Percentiles rank a stretch among this genome's conserved stretches.
phyloP scores from a whole-genome alignment of 495 filamentous ascomycete genomes.

The Lophiotrema nucula region DNA sequence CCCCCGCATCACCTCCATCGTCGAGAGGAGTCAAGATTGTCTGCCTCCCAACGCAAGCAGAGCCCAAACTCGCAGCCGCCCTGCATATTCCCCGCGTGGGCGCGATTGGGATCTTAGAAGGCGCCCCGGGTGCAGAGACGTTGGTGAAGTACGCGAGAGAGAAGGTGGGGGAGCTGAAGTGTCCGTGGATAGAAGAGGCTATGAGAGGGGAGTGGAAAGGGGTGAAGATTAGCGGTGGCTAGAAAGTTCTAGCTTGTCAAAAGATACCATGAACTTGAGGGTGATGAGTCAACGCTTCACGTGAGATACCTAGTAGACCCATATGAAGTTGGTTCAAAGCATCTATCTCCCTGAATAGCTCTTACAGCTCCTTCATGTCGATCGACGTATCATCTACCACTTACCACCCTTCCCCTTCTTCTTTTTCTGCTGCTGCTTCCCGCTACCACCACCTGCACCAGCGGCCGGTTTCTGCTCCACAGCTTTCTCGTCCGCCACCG shows the following conservation, averaged over 20 bases:
- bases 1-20: too few species aligned
- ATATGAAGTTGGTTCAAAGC: too few species aligned
- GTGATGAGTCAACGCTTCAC: too few species aligned
- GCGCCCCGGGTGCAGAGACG: conserved; percentile 48
- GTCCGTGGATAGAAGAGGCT: conserved; percentile 41
- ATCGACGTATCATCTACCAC: too few species aligned
- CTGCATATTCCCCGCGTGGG: conserved; percentile 59
- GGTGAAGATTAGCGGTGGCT: conserved; percentile 11
- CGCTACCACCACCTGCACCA: conserved; percentile 13
- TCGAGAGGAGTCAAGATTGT: too few species aligned
- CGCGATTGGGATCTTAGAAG: conserved; percentile 54
- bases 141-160: conserved; percentile 52
- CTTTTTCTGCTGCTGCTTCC: conserved; percentile 28
- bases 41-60: conserved; percentile 54
- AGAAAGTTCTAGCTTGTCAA: too few species aligned
- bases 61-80: conserved; percentile 50
- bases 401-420: conserved; percentile 32
- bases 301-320: too few species aligned
- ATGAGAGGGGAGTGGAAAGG: conserved; percentile 26
- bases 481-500: conserved; percentile 34
- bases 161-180: conserved; percentile 45
- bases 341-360: neutral
- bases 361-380: too few species aligned
- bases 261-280: too few species aligned
- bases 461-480: neutral